A percentile compares a stretch with the other conserved stretches of the same genome.
Evolutionary conservation across 345 rosid species (phyloP).

Genomic region (Eucalyptus polybractea): DNA sequence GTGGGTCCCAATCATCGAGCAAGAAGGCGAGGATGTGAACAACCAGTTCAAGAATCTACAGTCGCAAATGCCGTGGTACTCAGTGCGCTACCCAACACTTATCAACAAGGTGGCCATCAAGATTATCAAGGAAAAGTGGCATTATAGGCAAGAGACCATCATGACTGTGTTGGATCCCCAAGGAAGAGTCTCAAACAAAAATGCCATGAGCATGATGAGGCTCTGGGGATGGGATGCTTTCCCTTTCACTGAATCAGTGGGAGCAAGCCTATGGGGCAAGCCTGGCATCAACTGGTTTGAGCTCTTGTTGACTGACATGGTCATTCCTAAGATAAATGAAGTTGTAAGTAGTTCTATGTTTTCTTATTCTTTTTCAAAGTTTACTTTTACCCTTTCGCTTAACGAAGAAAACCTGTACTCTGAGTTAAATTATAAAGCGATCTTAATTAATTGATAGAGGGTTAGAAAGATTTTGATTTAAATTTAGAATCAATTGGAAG

Average conservation of each 20-base stretch:
- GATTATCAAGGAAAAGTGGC: slow-evolving; percentile 7
- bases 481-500: not conserved
- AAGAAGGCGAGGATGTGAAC: not conserved
- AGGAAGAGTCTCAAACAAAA: not conserved
- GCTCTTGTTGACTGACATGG: not conserved
- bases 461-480: not conserved
- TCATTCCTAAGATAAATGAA: not conserved
- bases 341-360: not conserved
- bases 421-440: not conserved
- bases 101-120: slow-evolving; percentile 1
- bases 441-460: not conserved
- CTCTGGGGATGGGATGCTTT: slow-evolving; percentile 2
- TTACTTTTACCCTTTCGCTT: not conserved
- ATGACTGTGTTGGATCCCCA: slow-evolving; percentile 1
- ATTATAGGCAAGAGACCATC: not conserved
- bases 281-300: not conserved
- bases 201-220: slow-evolving; percentile 7
- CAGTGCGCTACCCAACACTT: not conserved
- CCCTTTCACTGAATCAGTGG: slow-evolving; percentile 1
- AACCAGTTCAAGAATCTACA: not conserved
- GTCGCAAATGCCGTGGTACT: slow-evolving; percentile 9
- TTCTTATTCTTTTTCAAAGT: not conserved
- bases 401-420: not conserved
- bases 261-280: not conserved
- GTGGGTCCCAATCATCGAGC: slow-evolving; percentile 7